phyloP scores from a whole-genome alignment of 2,329 filamentous ascomycete genomes.

The Stemphylium lycopersici region DNA sequence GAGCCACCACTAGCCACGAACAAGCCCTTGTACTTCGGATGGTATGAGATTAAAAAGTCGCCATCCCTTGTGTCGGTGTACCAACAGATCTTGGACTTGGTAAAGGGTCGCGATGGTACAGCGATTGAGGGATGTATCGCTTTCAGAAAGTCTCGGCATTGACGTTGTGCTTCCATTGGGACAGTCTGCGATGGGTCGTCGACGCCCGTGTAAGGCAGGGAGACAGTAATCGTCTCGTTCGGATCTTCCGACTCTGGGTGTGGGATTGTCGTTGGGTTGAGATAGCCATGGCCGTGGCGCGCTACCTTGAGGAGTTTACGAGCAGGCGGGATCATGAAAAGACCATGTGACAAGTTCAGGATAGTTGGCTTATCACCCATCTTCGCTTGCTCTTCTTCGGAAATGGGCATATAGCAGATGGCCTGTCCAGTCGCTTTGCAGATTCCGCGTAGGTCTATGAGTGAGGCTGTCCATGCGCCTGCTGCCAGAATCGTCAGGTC shows the following conservation, averaged over 20 bases:
- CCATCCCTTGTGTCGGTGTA: constrained; percentile 64
- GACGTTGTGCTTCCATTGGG: constrained; percentile 41
- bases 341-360: constrained; percentile 72
- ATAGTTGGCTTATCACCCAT: constrained; percentile 73
- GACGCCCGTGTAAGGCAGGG: constrained; percentile 59
- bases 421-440: constrained; percentile 82
- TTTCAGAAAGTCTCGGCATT: constrained; percentile 41
- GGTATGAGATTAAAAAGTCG: constrained; percentile 61
- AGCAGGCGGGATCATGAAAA: constrained; percentile 75
- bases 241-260: constrained; percentile 52
- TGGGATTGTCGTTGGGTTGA: constrained; percentile 54
- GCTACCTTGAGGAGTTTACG: constrained; percentile 55
- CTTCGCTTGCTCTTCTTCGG: constrained; percentile 69
- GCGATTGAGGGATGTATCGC: constrained; percentile 41
- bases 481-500: constrained; percentile 81
- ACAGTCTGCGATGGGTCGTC: constrained; percentile 53
- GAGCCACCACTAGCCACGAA: constrained; percentile 67
- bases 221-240: constrained; percentile 49
- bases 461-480: constrained; percentile 81
- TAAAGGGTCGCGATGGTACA: constrained; percentile 50
- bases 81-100: constrained; percentile 59
- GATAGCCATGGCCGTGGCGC: constrained; percentile 58
- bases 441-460: constrained; percentile 78
- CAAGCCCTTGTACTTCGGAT: constrained; percentile 58
- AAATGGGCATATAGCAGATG: constrained; percentile 78